Conservation (phyloP, 441 rosid species). For the Monsonia emarginata region DNA sequence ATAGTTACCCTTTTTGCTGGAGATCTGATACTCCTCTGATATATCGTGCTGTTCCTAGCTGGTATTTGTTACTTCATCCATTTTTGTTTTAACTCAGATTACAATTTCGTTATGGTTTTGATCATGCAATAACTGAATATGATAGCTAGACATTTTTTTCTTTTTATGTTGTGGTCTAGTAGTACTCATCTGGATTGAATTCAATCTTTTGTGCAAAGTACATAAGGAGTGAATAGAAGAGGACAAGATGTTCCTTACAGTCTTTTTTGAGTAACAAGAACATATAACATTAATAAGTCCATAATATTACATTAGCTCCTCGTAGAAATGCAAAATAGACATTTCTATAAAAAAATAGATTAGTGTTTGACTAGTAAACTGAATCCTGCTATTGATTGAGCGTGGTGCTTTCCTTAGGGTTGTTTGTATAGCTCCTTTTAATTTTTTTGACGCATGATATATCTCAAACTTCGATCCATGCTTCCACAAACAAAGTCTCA, state of each 20-base stretch:
- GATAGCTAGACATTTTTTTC: background rate
- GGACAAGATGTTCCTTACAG: background rate
- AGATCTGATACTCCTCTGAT: constrained; percentile 97
- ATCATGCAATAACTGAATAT: background rate
- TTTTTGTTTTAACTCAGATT: constrained; percentile 1
- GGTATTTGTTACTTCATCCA: constrained; percentile 34
- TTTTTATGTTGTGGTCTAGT: background rate
- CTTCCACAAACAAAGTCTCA: background rate
- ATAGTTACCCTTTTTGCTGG: constrained; percentile 89
- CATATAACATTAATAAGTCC: background rate
- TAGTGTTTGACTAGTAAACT: background rate
- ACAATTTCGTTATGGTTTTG: background rate
- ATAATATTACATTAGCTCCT: background rate
- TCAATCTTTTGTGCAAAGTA: background rate
- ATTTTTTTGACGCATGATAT: background rate
- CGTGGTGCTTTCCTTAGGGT: background rate
- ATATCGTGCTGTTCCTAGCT: constrained; percentile 94
- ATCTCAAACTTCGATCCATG: background rate
- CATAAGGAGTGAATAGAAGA: background rate
- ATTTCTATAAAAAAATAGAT: background rate
- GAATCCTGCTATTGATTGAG: too few relatives aligned
- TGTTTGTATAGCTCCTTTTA: background rate
- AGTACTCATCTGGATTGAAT: background rate
- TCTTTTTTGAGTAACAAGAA: too few relatives aligned
- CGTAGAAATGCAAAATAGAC: background rate